These are phyloP conservation scores for Termitomyces sp. DNA, from an alignment of 1,284 basidiomycete species.

Conservation along the genomic window DNA sequence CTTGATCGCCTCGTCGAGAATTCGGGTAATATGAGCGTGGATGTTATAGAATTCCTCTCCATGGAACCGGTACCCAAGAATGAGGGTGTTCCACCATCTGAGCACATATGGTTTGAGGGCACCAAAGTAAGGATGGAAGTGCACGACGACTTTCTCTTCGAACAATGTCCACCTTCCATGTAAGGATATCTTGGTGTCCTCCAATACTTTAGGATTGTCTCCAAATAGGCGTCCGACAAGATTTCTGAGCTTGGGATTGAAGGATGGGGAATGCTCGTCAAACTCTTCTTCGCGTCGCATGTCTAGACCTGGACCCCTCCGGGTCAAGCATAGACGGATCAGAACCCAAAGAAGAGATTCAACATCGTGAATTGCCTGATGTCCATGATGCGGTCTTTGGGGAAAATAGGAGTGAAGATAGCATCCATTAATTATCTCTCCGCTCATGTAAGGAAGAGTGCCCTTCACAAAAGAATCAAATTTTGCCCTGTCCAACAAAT, in stretches of 20 bases:
- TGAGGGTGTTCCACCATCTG: constrained; percentile 10
- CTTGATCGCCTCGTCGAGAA: neutral
- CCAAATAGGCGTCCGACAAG: neutral
- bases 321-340: constrained; percentile 12
- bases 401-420: neutral
- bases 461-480: neutral
- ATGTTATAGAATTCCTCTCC: constrained; percentile 5
- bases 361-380: constrained; percentile 13
- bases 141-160: neutral
- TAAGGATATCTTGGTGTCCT: neutral
- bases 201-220: neutral
- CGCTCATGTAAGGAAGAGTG: constrained; percentile 9
- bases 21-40: neutral
- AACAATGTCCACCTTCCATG: neutral
- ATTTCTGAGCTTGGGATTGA: neutral
- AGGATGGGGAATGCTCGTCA: neutral
- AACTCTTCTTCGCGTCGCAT: neutral
- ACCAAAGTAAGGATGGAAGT: constrained; percentile 11
- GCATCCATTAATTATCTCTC: neutral
- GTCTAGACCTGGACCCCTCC: constrained; percentile 8
- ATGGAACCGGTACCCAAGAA: neutral
- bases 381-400: neutral
- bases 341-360: constrained; percentile 19
- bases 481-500: too few relatives aligned
- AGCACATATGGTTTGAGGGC: constrained; percentile 3